phyloP scores from a whole-genome alignment of 768 basidiomycete species.

The Phanerodontia chrysosporium region DNA sequence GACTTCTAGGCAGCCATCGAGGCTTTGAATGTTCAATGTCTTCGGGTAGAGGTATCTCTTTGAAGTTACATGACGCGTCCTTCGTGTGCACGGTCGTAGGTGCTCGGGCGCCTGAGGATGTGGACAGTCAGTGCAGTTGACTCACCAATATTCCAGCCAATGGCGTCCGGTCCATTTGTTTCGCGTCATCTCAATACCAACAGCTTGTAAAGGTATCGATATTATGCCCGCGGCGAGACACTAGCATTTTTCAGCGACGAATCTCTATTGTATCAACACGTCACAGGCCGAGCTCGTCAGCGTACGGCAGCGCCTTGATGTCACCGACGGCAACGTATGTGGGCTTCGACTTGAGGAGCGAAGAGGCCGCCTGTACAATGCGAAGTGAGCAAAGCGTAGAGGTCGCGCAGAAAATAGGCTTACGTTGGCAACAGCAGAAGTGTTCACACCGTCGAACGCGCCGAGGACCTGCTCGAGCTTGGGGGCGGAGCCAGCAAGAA shows the following conservation, averaged over 20 bases:
- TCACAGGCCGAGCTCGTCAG: constrained; percentile 81
- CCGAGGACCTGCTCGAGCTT: constrained; percentile 62
- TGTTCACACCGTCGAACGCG: constrained; percentile 66
- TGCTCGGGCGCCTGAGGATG: too few relatives aligned
- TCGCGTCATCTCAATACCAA: too few relatives aligned
- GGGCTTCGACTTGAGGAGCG: constrained; percentile 71
- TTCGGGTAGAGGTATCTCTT: too few relatives aligned
- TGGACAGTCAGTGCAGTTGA: too few relatives aligned
- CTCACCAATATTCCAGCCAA: too few relatives aligned
- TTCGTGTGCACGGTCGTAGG: too few relatives aligned
- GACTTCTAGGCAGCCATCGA: too few relatives aligned
- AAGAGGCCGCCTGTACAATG: constrained; percentile 54
- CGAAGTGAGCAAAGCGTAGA: not conserved
- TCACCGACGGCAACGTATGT: constrained; percentile 88
- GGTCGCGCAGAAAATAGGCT: constrained; percentile 16
- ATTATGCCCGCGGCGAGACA: not conserved
- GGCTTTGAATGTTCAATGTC: too few relatives aligned
- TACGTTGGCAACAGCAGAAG: constrained; percentile 69
- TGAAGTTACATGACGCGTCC: too few relatives aligned
- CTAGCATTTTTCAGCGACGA: not conserved
- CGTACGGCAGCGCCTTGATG: constrained; percentile 68
- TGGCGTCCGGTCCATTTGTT: too few relatives aligned
- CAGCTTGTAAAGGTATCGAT: not conserved
- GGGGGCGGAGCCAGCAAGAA: constrained; percentile 54
- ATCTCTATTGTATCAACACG: not conserved